Base-by-base conservation (phyloP, 2,329 filamentous ascomycete species). In the Basipetospora sp. region DNA sequence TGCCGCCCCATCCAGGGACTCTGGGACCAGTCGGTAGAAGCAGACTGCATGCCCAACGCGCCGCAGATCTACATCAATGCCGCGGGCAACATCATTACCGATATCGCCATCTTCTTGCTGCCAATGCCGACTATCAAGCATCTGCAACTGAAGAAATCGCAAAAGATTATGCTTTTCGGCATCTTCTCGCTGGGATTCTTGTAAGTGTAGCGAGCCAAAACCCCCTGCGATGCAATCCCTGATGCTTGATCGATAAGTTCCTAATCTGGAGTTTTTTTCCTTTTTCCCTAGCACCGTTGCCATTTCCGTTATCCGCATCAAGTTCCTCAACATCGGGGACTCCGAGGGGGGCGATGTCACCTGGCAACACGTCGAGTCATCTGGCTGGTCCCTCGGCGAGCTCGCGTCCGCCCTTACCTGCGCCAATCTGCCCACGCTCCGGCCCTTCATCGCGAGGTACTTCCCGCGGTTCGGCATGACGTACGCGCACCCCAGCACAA, bases 311-410 rank as follows among this genome's bases (percentile, higher is more conserved):
- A 30, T 50, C 22, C 43, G 49, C 8, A 42, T 51, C 5, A 40
- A 42, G 6, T 49, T 43, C 20, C 35, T 50, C 27, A 36, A 40
- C 15, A 26, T 38, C 20, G 31, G 32, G n/a, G 10, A 41, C 15
- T n/a, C n/a, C n/a, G n/a, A n/a, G n/a, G n/a, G n/a, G n/a, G n/a
- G n/a, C n/a, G 48, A 50, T 31, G 41, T 44, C 20, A 48, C 47
- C 13, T 49, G 47, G 44, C 29, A 42, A 9, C 49, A 44, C 36
- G 41, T 51, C 13, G 43, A 49, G 8, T 42, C 50, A 10, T 46
- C 48, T 5, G 37, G 41, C 13, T 48, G 46, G 43, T 50, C 48
- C 18, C 18, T 50, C 6, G 45, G 42, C n/a, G 48, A 50, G 39
- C 33, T 49, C 27, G 40, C 43, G 19, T 45, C 44, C 9, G 47